phyloP scores from a whole-genome alignment of 169 alveolate genomes.

The Perkinsus marinus region DNA sequence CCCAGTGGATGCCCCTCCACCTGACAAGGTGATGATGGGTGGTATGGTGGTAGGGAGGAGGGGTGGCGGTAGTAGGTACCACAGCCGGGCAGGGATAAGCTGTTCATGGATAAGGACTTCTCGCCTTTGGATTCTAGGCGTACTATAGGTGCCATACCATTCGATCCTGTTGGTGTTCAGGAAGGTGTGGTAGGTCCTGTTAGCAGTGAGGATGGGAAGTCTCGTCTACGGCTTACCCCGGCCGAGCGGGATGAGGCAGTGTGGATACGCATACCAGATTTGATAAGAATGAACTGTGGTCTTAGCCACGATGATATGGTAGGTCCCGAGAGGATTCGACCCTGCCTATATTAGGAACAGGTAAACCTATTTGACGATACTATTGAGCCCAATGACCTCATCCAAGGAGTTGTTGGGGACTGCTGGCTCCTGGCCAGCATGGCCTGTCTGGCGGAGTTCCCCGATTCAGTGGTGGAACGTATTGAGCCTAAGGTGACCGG shows the following conservation, averaged over 20 bases:
- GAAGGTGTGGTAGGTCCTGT: neutral
- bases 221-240: neutral
- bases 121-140: neutral
- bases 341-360: neutral
- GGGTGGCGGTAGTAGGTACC: neutral
- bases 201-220: neutral
- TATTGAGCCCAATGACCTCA: slow-evolving; percentile 2
- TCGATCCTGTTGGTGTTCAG: neutral
- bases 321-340: too few relatives aligned
- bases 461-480: neutral
- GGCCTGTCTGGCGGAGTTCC: slow-evolving; percentile 4
- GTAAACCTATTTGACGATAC: neutral
- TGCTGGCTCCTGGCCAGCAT: slow-evolving; percentile 5
- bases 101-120: neutral
- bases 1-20: neutral
- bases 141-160: neutral
- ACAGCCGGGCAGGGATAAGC: neutral
- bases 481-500: neutral
- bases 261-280: neutral
- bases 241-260: neutral
- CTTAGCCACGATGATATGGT: neutral
- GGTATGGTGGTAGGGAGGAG: neutral
- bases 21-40: neutral
- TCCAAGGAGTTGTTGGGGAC: slow-evolving; percentile 3
- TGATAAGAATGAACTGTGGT: neutral